phyloP scores from a whole-genome alignment of 2,329 filamentous ascomycete species.

The Penicillium digitatum region DNA sequence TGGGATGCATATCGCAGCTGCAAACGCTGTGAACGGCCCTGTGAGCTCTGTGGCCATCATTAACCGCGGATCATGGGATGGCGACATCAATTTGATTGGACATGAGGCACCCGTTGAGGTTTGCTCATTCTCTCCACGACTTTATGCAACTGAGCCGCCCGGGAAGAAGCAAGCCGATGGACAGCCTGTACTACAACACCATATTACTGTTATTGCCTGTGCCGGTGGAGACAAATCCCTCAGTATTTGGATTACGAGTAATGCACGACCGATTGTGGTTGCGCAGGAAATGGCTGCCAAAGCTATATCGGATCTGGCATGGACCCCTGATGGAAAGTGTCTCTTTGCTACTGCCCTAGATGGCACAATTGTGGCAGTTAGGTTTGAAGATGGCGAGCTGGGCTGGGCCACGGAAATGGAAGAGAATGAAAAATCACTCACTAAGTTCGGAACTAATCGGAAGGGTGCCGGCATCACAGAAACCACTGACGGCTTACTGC shows the following conservation, averaged over 20 bases:
- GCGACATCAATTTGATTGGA: slow-evolving; percentile 94
- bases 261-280: slow-evolving; percentile 83
- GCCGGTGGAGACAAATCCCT: slow-evolving; percentile 95
- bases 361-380: slow-evolving; percentile 75
- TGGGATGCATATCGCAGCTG: slow-evolving; percentile 92
- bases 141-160: slow-evolving; percentile 71
- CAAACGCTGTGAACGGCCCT: slow-evolving; percentile 94
- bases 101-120: slow-evolving; percentile 97
- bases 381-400: slow-evolving; percentile 81
- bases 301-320: slow-evolving; percentile 88
- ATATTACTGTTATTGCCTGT: slow-evolving; percentile 91
- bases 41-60: slow-evolving; percentile 97
- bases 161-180: slow-evolving; percentile 46
- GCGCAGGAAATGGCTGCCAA: slow-evolving; percentile 84
- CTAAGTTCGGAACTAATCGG: slow-evolving; percentile 85
- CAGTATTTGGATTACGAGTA: slow-evolving; percentile 97
- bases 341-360: slow-evolving; percentile 85
- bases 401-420: slow-evolving; percentile 81
- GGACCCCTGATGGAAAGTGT: slow-evolving; percentile 86
- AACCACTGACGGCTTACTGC: slow-evolving; percentile 77
- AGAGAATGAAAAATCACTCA: slow-evolving; percentile 88
- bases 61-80: slow-evolving; percentile 86
- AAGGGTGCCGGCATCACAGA: slow-evolving; percentile 89
- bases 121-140: slow-evolving; percentile 88
- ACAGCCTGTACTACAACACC: slow-evolving; percentile 42